Conservation (phyloP, 305 asterid species). For the Solanum aculeatissimum region DNA sequence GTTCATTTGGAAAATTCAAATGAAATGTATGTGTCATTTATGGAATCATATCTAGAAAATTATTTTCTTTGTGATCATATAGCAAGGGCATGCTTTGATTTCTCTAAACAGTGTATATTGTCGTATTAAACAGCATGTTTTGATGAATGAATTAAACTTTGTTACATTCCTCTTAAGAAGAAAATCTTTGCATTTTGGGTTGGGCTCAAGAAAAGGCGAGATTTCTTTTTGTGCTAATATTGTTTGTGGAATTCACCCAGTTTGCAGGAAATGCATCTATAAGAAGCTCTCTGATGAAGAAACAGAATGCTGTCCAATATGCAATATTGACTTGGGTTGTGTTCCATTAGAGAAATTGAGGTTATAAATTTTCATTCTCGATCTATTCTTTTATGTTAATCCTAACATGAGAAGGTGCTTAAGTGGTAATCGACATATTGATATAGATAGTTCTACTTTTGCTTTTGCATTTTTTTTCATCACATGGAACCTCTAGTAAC, state of each 20-base stretch:
- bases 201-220: background rate
- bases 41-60: background rate
- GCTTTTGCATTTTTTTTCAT: background rate
- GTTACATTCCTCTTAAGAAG: background rate
- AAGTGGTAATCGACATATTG: background rate
- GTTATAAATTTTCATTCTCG: slow-evolving; percentile 13
- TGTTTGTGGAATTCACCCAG: slow-evolving; percentile 18
- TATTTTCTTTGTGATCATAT: background rate
- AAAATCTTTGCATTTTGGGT: background rate
- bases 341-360: slow-evolving; percentile 70
- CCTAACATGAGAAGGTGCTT: background rate
- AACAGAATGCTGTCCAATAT: slow-evolving; percentile 56
- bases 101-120: background rate
- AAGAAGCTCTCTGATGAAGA: slow-evolving; percentile 69
- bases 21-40: background rate
- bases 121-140: background rate
- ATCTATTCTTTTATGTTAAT: background rate
- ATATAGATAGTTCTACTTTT: background rate
- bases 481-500: background rate
- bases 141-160: background rate
- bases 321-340: slow-evolving; percentile 70
- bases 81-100: background rate
- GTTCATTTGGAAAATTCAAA: background rate
- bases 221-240: background rate
- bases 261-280: slow-evolving; percentile 73